phyloP scores from a whole-genome alignment of 441 rosid genomes.

The California macrophylla region DNA sequence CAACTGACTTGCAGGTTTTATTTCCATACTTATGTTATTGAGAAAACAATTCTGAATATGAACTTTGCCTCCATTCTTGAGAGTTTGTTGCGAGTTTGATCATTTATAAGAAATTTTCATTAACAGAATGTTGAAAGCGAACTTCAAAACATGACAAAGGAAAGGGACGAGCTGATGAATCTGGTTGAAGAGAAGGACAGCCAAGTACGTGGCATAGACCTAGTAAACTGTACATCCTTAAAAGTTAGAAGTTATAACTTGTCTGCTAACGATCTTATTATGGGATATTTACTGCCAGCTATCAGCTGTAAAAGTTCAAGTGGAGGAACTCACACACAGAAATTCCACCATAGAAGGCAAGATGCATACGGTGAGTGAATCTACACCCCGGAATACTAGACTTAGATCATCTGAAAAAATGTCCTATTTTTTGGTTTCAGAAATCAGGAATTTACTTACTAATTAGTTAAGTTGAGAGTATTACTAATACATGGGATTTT shows the following conservation, averaged over 20 bases:
- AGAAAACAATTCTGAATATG: neutral
- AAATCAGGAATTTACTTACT: neutral
- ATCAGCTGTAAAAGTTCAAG: constrained; percentile 29
- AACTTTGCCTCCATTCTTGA: neutral
- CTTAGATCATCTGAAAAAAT: neutral
- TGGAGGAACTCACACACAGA: constrained; percentile 32
- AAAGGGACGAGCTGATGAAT: constrained; percentile 29
- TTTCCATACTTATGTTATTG: neutral
- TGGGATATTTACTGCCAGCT: constrained; percentile 27
- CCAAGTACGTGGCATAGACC: constrained; percentile 19
- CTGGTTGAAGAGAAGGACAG: constrained; percentile 27
- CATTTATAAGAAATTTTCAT: neutral
- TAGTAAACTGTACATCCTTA: neutral
- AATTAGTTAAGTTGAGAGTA: neutral
- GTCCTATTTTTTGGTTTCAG: neutral
- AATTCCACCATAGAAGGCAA: constrained; percentile 35
- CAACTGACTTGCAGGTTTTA: constrained; percentile 34
- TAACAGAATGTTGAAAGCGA: constrained; percentile 30
- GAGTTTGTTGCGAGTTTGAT: constrained; percentile 7
- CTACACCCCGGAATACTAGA: neutral
- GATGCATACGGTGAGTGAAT: constrained; percentile 33
- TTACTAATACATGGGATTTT: neutral
- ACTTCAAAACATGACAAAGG: constrained; percentile 22
- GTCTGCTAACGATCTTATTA: constrained; percentile 7
- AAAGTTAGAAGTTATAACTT: constrained; percentile 11